Percentiles rank a stretch among this genome's conserved stretches.
Evolutionary conservation across 2,329 filamentous ascomycete species (phyloP).

Genomic region (Basipetospora chlamydospora): DNA sequence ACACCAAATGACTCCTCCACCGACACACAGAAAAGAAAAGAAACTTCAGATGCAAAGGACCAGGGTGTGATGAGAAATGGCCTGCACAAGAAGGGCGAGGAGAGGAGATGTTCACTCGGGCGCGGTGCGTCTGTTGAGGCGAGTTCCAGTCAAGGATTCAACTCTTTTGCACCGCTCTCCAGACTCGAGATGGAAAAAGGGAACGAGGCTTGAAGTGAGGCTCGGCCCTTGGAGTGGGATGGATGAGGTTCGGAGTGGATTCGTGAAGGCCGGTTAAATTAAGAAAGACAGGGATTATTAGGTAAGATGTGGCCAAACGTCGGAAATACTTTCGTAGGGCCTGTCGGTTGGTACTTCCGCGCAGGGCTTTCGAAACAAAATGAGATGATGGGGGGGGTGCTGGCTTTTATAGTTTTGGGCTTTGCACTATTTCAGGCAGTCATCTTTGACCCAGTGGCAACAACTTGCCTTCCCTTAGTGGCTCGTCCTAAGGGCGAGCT

Average conservation of each 20-base stretch:
- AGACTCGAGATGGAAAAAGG: no score
- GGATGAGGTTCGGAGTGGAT: neutral
- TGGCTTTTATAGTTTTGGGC: slow-evolving; percentile 42
- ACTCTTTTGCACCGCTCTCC: slow-evolving; percentile 2
- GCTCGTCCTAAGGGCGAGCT: slow-evolving; percentile 16
- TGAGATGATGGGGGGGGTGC: slow-evolving; percentile 34
- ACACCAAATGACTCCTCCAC: slow-evolving; percentile 1
- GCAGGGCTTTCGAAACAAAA: slow-evolving; percentile 32
- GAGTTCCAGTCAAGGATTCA: slow-evolving; percentile 6
- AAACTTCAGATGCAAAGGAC: neutral
- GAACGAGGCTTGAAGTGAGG: no score
- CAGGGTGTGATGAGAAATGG: neutral
- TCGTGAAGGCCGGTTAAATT: neutral
- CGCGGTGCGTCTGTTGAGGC: slow-evolving; percentile 1
- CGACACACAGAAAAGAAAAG: neutral
- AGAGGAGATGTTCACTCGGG: slow-evolving; percentile 3
- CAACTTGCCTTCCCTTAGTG: slow-evolving; percentile 23
- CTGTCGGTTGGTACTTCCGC: slow-evolving; percentile 41
- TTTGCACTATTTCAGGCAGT: slow-evolving; percentile 20
- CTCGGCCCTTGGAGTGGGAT: neutral
- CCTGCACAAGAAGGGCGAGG: slow-evolving; percentile 1
- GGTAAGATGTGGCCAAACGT: slow-evolving; percentile 27
- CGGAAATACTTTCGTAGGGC: slow-evolving; percentile 35
- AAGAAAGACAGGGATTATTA: slow-evolving; percentile 6
- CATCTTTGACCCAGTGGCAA: slow-evolving; percentile 29